Evolutionary conservation across 1,284 basidiomycete genomes (phyloP).

Genomic region (Leccinum griseonigrum): DNA sequence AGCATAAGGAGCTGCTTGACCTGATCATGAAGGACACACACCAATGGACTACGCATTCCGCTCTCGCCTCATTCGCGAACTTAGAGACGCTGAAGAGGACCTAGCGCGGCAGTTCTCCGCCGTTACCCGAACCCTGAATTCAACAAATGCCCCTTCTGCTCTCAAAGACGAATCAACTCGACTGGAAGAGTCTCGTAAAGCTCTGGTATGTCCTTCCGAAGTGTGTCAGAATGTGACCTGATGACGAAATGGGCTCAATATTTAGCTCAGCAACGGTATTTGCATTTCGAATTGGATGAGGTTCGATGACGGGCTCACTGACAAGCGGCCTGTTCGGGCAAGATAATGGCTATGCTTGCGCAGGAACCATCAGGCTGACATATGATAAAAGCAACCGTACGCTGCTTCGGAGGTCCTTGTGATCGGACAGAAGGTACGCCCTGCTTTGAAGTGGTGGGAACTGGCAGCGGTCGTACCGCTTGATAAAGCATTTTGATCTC

Average conservation of each 20-base stretch:
- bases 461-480: background rate
- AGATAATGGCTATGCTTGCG: no score
- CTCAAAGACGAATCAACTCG: conserved; percentile 61
- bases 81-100: conserved; percentile 64
- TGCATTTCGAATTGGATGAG: conserved; percentile 62
- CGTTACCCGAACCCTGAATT: conserved; percentile 24
- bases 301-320: conserved; percentile 52
- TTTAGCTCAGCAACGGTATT: conserved; percentile 64
- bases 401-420: background rate
- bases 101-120: conserved; percentile 55
- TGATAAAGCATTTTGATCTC: background rate
- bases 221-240: background rate
- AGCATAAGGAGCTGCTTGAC: conserved; percentile 68
- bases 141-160: conserved; percentile 51
- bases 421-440: background rate
- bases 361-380: background rate
- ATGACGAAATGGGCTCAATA: conserved; percentile 27
- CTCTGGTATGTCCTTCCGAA: conserved; percentile 46
- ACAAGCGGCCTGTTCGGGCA: no score
- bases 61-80: conserved; percentile 63
- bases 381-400: background rate
- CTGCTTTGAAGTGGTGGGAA: background rate
- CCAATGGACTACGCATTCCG: conserved; percentile 65
- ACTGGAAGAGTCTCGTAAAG: conserved; percentile 57
- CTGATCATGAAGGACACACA: conserved; percentile 58